Percentiles rank a stretch among this genome's conserved stretches.
Evolutionary conservation across 768 basidiomycete species (phyloP).

Genomic region (Filobasidium floriforme): DNA sequence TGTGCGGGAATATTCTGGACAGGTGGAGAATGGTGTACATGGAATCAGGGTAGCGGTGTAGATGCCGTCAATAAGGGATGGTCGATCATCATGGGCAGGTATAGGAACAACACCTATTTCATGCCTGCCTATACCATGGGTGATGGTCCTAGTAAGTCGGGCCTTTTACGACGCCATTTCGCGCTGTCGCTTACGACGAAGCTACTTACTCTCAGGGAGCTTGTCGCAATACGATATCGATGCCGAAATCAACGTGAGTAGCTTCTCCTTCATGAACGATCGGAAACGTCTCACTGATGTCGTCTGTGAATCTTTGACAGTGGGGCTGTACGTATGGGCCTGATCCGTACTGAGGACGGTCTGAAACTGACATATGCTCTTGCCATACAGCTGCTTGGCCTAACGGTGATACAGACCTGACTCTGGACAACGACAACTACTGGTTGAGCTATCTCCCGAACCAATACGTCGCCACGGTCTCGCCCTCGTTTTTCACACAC

Average conservation of each 20-base stretch:
- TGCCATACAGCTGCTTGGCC: slow-evolving; percentile 19
- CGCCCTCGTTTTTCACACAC: slow-evolving; percentile 46
- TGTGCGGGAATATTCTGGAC: too few species aligned
- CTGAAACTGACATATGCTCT: too few species aligned
- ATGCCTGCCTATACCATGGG: slow-evolving; percentile 18
- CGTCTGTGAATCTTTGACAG: not conserved
- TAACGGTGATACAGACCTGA: not conserved
- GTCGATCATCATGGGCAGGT: slow-evolving; percentile 21
- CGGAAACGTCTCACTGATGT: not conserved
- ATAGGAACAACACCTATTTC: slow-evolving; percentile 14
- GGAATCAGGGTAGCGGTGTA: slow-evolving; percentile 30
- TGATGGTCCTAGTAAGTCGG: slow-evolving; percentile 43
- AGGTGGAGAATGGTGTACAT: slow-evolving; percentile 45
- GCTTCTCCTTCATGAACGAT: not conserved
- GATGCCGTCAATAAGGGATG: slow-evolving; percentile 33
- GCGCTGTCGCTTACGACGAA: slow-evolving; percentile 10
- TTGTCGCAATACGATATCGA: slow-evolving; percentile 45
- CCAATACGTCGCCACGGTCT: slow-evolving; percentile 15
- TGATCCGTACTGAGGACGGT: too few species aligned
- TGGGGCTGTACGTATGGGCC: not conserved
- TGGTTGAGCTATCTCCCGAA: slow-evolving; percentile 8
- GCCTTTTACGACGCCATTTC: slow-evolving; percentile 33
- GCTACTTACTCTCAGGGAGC: slow-evolving; percentile 5
- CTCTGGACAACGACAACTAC: slow-evolving; percentile 14
- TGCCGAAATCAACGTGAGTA: slow-evolving; percentile 34